Conservation (phyloP, 805 yeast genomes). For the Metschnikowia anglica region DNA sequence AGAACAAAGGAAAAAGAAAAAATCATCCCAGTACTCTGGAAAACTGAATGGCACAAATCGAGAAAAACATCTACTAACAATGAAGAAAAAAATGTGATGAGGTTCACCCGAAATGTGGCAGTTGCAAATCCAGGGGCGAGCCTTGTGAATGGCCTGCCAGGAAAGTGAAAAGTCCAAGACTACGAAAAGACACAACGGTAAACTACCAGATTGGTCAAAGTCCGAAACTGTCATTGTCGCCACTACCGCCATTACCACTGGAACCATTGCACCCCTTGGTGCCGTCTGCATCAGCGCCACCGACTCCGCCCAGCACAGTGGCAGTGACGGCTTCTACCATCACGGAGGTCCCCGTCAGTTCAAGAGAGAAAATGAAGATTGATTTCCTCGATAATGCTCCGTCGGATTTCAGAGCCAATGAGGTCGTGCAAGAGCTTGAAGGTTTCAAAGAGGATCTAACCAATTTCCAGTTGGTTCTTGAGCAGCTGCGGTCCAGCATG, state of each 20-base stretch:
- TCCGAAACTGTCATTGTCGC: too few species aligned
- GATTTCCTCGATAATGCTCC: slow-evolving; percentile 7
- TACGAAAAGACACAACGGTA: not conserved
- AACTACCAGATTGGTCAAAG: not conserved
- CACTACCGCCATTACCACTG: too few species aligned
- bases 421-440: slow-evolving; percentile 17
- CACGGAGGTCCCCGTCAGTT: not conserved
- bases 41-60: too few species aligned
- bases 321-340: not conserved
- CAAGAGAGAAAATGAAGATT: slow-evolving; percentile 8
- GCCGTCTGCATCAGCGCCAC: not conserved
- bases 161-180: not conserved
- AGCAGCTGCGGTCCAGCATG: slow-evolving; percentile 9
- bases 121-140: slow-evolving; percentile 10
- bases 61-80: slow-evolving; percentile 8
- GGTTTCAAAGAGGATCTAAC: slow-evolving; percentile 18
- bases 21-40: too few species aligned
- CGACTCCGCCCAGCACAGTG: not conserved
- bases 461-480: slow-evolving; percentile 18
- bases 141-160: slow-evolving; percentile 15
- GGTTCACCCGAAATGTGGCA: slow-evolving; percentile 16
- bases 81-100: slow-evolving; percentile 23
- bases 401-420: slow-evolving; percentile 4
- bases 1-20: too few species aligned
- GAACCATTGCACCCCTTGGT: not conserved